phyloP scores from a whole-genome alignment of 2,329 filamentous ascomycete species.

The Parafenestella ontariensis region DNA sequence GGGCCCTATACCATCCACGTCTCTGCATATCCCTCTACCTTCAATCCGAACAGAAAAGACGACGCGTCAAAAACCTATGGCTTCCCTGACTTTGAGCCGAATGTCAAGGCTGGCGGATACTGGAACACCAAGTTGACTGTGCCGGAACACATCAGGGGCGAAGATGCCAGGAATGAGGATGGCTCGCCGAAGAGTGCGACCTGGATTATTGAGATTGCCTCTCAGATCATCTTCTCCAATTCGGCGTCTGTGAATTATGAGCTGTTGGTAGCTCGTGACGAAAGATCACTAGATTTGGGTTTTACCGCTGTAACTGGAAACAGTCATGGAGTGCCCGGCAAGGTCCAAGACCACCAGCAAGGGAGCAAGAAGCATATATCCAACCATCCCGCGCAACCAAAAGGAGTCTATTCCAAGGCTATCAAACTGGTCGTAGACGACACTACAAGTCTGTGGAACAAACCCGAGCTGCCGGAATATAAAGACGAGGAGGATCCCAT shows the following conservation, averaged over 20 bases:
- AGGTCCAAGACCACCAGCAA: slow-evolving; percentile 78
- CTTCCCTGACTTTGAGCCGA: slow-evolving; percentile 90
- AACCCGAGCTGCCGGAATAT: slow-evolving; percentile 78
- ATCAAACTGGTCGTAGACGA: slow-evolving; percentile 83
- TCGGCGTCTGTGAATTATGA: slow-evolving; percentile 90
- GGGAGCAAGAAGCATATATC: slow-evolving; percentile 60
- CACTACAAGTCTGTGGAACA: slow-evolving; percentile 90
- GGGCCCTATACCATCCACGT: slow-evolving; percentile 92
- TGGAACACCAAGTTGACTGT: slow-evolving; percentile 84
- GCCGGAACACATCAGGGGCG: slow-evolving; percentile 73
- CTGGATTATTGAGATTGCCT: slow-evolving; percentile 91
- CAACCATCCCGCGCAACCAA: slow-evolving; percentile 67
- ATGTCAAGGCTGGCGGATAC: slow-evolving; percentile 89
- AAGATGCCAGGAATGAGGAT: slow-evolving; percentile 24
- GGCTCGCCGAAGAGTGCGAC: slow-evolving; percentile 65
- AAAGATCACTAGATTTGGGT: slow-evolving; percentile 77
- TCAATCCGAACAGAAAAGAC: slow-evolving; percentile 82
- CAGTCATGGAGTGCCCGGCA: slow-evolving; percentile 62
- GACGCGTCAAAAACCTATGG: slow-evolving; percentile 74
- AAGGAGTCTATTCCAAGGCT: slow-evolving; percentile 84
- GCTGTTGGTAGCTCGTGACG: slow-evolving; percentile 82
- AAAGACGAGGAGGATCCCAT: slow-evolving; percentile 43
- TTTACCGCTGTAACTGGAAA: slow-evolving; percentile 63
- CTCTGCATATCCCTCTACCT: slow-evolving; percentile 82
- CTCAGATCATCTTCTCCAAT: slow-evolving; percentile 91